These are phyloP conservation scores for Wickerhamomyces xylosicus DNA, from an alignment of 805 yeast genomes.

Conservation along the genomic window DNA sequence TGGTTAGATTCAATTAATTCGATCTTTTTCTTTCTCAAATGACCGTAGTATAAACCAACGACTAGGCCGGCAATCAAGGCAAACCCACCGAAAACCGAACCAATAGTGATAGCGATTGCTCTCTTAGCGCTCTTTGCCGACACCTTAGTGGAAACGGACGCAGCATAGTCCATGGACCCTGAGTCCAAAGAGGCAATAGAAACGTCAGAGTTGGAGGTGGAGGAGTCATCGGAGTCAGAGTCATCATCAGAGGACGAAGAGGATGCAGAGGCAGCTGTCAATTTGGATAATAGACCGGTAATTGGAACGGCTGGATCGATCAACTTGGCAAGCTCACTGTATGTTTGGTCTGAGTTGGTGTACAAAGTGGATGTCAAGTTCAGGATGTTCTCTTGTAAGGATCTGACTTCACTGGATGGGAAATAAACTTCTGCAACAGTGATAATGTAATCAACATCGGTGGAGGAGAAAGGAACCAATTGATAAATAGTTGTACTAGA, in stretches of 20 bases:
- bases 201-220: not conserved
- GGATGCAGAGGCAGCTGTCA: slow-evolving; percentile 6
- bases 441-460: slow-evolving; percentile 50
- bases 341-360: slow-evolving; percentile 43
- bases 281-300: slow-evolving; percentile 27
- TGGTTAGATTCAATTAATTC: slow-evolving; percentile 10
- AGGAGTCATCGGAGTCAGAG: not conserved
- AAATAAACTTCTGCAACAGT: slow-evolving; percentile 86
- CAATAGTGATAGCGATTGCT: slow-evolving; percentile 72
- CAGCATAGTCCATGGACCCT: slow-evolving; percentile 23
- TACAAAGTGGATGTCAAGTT: slow-evolving; percentile 50
- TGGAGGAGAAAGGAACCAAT: slow-evolving; percentile 65
- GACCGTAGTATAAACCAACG: slow-evolving; percentile 40
- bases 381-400: slow-evolving; percentile 39
- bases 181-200: slow-evolving; percentile 9
- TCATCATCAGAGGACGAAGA: slow-evolving; percentile 5
- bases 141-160: slow-evolving; percentile 8
- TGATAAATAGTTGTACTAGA: slow-evolving; percentile 48
- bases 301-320: slow-evolving; percentile 66
- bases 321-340: slow-evolving; percentile 47
- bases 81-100: slow-evolving; percentile 71
- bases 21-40: slow-evolving; percentile 16
- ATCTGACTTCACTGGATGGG: slow-evolving; percentile 41
- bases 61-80: slow-evolving; percentile 54
- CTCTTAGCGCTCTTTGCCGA: slow-evolving; percentile 22